Evolutionary conservation across 352 stramenopile genomes (phyloP), one percentile per base, ranked within the genome.

Genomic region (Pythium phragmitis): DNA sequence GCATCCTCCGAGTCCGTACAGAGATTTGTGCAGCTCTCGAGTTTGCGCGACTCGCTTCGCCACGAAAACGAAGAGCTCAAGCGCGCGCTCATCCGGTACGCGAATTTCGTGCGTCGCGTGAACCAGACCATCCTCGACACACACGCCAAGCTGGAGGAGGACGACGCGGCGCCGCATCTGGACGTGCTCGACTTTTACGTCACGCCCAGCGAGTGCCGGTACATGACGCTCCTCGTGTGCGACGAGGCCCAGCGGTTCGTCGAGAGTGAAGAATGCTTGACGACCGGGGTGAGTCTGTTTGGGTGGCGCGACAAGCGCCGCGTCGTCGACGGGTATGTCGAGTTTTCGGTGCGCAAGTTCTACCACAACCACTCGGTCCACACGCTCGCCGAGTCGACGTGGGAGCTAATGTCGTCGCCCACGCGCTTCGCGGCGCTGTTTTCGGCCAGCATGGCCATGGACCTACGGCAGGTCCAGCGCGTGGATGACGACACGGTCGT

Each of bases 401-500:
- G 80, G 77, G 62, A 70, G 3, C 50, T 89, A 42, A 45, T 82
- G 13, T 73, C 72, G 5, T 70, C 59, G 0, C 65, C 76, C 6
- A 65, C 34, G 47, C 63, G 57, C 6, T 45, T 82, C 21, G 46
- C 53, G 14, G 59, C 57, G 1, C 66, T 90, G 12, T 87, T 86
- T 63, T 87, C 81, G 48, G 64, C 77, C 2, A 66, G 67, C 30
- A 42, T 72, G 30, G 55, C 47, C 2, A 76, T 87, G 56, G 66
- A 71, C 30, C 48, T 86, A n/a, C 72, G 57, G 3, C 64, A 82
- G 46, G 75, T 83, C 56, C 77, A 88, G 62, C 57, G 74, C 42
- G 70, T 90, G 1, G 77, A 90, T 67, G 79, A 84, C 11, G 69
- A 86, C 62, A 90, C 85, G 57, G 68, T 90, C 16, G 68, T 88